A percentile compares a stretch with the other conserved stretches of the same genome.
phyloP scores from a whole-genome alignment of 2,329 filamentous ascomycete genomes.

The Eurotiales sp. region DNA sequence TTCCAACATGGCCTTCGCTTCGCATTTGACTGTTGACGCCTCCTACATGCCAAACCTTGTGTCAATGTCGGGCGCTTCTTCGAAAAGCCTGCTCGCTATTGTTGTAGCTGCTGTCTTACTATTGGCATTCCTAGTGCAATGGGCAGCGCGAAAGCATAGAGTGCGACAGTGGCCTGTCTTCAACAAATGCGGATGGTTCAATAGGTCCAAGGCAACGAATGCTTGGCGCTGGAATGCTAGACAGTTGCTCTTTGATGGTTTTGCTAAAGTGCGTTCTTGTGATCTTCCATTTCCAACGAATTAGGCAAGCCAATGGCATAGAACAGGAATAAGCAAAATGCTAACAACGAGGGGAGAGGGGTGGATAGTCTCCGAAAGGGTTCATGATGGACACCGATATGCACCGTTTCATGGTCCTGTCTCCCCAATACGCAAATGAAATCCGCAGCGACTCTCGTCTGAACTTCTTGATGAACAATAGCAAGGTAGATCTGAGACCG shows the following conservation, averaged over 20 bases:
- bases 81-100: neutral
- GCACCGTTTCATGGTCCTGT: constrained; percentile 2
- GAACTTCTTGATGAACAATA: neutral
- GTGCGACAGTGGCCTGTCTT: constrained; percentile 1
- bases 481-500: neutral
- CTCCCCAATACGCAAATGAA: constrained; percentile 13
- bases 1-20: neutral
- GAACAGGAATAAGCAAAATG: neutral
- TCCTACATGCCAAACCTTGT: neutral
- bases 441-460: constrained; percentile 9
- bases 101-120: neutral
- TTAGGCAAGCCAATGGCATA: too few species aligned
- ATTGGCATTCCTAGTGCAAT: neutral
- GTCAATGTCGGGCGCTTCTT: neutral
- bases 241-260: constrained; percentile 8
- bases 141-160: neutral
- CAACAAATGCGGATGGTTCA: constrained; percentile 6
- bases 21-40: neutral
- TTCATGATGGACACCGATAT: constrained; percentile 13
- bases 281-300: neutral
- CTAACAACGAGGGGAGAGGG: neutral
- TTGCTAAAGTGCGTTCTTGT: neutral
- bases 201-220: constrained; percentile 5
- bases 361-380: constrained; percentile 8
- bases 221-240: neutral